Evolutionary conservation across 257 asterid genomes (phyloP), one percentile per base, ranked within the genome.

Genomic region (Rubia yunnanensis): DNA sequence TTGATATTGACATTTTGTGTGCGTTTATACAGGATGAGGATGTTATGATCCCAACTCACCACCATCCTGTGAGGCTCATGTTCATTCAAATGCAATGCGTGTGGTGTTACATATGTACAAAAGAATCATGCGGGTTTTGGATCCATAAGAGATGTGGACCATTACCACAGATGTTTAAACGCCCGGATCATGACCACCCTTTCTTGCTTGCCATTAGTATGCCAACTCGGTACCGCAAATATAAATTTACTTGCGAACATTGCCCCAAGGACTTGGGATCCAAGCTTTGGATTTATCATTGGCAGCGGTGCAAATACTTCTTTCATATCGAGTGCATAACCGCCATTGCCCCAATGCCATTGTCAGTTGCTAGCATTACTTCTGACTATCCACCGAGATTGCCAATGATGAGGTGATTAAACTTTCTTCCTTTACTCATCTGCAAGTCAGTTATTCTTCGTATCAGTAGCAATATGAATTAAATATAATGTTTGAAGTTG

Each of bases 21-120:
- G 53, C 65, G 4, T 27, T 36, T 17, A 1, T 7, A 17, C 28
- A 46, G 23, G 27, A 23, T 3, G 5, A 6, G 36, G 31, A 17
- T 8, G 10, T 48, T 15, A 38, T 4, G 13, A 20, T n/a, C 57
- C 27, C 27, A 52, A n/a, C 10, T 2, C 57, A 52, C 57, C 22
- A 52, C 13, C 74, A 61, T 32, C 17, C 22, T 0, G 0, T 70
- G 50, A 70, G 2, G 2, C 52, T 70, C 35, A 7, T 60, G 34
- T 22, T 7, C 9, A 34, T 70, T 70, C 50, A 2, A 18, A 18
- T 70, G 74, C 11, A 61, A 70, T 61, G 63, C 68, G 20, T 70
- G 74, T 32, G 68, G 27, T 9, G 35, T 31, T 11, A 60, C 23
- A 3, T 5, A 5, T 60, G 68, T 11, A 1, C 10, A 0, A 10